Evolutionary conservation across 2,329 filamentous ascomycete genomes (phyloP).

Genomic region (Fusarium buxicola): DNA sequence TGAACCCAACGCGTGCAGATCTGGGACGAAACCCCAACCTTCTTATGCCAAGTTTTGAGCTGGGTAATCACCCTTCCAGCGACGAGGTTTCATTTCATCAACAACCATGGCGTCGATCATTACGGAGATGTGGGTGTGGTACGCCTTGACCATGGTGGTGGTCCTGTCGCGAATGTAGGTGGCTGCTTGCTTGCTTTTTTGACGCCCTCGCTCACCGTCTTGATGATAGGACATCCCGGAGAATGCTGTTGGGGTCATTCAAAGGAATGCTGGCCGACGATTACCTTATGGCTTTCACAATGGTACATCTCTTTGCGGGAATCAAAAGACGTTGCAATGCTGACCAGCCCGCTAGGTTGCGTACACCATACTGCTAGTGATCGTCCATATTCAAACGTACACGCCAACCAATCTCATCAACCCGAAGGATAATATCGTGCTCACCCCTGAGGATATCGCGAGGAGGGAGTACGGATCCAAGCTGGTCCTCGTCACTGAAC

Average conservation of each 20-base stretch:
- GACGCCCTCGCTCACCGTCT: slow-evolving; percentile 6
- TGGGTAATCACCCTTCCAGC: slow-evolving; percentile 8
- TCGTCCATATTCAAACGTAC: slow-evolving; percentile 39
- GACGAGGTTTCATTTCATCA: neutral
- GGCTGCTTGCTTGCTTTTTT: neutral
- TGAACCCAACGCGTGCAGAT: slow-evolving; percentile 16
- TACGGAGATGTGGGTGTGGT: slow-evolving; percentile 58
- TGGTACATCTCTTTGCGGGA: slow-evolving; percentile 49
- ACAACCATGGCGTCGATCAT: slow-evolving; percentile 43
- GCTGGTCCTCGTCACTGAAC: slow-evolving; percentile 69
- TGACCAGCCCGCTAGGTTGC: slow-evolving; percentile 17
- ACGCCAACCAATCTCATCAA: slow-evolving; percentile 69
- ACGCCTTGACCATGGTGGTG: slow-evolving; percentile 52
- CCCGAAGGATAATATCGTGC: slow-evolving; percentile 54
- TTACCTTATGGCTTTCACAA: slow-evolving; percentile 64
- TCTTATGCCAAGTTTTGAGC: slow-evolving; percentile 4
- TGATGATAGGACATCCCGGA: slow-evolving; percentile 50
- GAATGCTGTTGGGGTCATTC: slow-evolving; percentile 56
- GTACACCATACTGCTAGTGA: slow-evolving; percentile 37
- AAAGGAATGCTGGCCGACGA: slow-evolving; percentile 64
- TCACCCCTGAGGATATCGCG: slow-evolving; percentile 59
- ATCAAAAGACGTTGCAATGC: neutral
- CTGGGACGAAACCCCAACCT: neutral
- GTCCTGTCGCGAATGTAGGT: slow-evolving; percentile 55
- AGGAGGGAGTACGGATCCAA: slow-evolving; percentile 66